These are phyloP conservation scores for Penicillium paneum DNA, from an alignment of 2,329 filamentous ascomycete species.

Conservation along the genomic window DNA sequence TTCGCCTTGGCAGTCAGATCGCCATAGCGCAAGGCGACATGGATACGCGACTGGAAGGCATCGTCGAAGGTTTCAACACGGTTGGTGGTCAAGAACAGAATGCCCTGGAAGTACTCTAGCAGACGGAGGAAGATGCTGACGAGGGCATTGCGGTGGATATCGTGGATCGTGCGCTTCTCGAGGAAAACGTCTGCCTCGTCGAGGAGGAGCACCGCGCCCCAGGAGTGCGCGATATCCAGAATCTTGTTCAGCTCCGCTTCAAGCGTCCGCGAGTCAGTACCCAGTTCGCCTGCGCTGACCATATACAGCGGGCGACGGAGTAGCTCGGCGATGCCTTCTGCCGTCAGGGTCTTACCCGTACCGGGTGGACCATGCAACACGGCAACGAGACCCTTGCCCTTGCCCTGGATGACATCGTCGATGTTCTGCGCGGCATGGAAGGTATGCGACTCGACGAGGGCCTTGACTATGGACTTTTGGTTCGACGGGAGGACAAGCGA, in stretches of 20 bases:
- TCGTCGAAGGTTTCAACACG: slow-evolving; percentile 84
- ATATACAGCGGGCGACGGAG: slow-evolving; percentile 79
- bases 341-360: slow-evolving; percentile 84
- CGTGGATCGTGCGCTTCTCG: slow-evolving; percentile 76
- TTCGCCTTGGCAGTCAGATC: slow-evolving; percentile 69
- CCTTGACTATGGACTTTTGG: slow-evolving; percentile 69
- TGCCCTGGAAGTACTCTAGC: slow-evolving; percentile 89
- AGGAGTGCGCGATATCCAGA: slow-evolving; percentile 78
- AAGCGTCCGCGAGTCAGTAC: slow-evolving; percentile 69
- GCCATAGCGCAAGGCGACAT: slow-evolving; percentile 79
- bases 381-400: slow-evolving; percentile 78
- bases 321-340: slow-evolving; percentile 79
- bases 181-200: slow-evolving; percentile 85
- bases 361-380: slow-evolving; percentile 83
- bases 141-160: slow-evolving; percentile 79
- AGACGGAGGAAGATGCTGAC: slow-evolving; percentile 84
- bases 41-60: slow-evolving; percentile 83
- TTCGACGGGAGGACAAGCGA: slow-evolving; percentile 68
- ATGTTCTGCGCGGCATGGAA: slow-evolving; percentile 78
- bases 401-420: slow-evolving; percentile 78
- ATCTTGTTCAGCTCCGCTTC: slow-evolving; percentile 79
- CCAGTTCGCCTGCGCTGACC: slow-evolving; percentile 77
- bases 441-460: slow-evolving; percentile 79
- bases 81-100: slow-evolving; percentile 86
- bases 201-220: slow-evolving; percentile 79